A percentile compares a stretch with the other conserved stretches of the same genome.
Evolutionary conservation across 345 rosid species (phyloP).

Genomic region (Pistacia integerrima): DNA sequence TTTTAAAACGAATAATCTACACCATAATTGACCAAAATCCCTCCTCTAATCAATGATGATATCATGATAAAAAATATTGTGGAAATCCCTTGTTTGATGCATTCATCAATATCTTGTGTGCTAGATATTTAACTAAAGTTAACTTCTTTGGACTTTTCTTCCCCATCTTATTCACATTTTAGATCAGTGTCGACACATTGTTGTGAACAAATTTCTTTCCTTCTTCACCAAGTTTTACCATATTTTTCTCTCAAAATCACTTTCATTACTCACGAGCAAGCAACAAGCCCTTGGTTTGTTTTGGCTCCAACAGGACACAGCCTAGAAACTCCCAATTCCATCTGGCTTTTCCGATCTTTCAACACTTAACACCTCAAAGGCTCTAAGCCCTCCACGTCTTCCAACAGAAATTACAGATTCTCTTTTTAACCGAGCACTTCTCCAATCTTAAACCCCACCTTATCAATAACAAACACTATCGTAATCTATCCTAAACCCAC

Average conservation of each 20-base stretch:
- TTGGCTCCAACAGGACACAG: neutral
- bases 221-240: conserved; percentile 2
- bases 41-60: too few species aligned
- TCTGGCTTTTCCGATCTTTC: neutral
- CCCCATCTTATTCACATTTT: neutral
- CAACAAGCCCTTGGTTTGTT: neutral
- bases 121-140: neutral
- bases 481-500: neutral
- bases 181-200: neutral
- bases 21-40: too few species aligned
- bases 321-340: conserved; percentile 20
- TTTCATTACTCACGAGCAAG: neutral
- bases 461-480: neutral
- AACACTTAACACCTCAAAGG: conserved; percentile 17
- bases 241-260: too few species aligned
- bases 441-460: neutral
- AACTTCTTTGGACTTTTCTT: neutral
- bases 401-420: neutral
- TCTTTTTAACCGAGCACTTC: neutral
- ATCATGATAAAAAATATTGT: too few species aligned
- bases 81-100: too few species aligned
- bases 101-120: too few species aligned
- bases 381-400: conserved; percentile 43
- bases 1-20: too few species aligned
- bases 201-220: neutral